phyloP scores from a whole-genome alignment of 225 moss, liverwort and hornwort species.

The Thuidium tamariscinum region DNA sequence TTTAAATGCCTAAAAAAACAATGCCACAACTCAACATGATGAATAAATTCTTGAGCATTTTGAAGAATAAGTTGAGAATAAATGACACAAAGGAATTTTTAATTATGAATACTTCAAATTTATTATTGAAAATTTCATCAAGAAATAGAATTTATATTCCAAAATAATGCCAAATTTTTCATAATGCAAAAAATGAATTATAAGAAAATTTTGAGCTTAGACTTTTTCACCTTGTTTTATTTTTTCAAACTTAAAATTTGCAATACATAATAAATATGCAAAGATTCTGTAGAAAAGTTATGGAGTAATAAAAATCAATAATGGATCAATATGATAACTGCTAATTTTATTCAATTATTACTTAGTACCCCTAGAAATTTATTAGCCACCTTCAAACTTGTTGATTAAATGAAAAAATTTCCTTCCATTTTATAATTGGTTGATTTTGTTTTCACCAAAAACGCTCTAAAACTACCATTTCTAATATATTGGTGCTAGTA shows the following conservation, averaged over 20 bases:
- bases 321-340: accelerated
- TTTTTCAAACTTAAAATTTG: background rate
- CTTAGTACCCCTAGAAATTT: background rate
- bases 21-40: too few relatives aligned
- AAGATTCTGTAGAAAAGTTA: background rate
- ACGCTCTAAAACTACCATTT: too few relatives aligned
- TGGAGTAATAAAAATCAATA: background rate
- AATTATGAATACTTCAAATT: background rate
- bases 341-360: background rate
- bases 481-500: too few relatives aligned
- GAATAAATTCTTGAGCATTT: background rate
- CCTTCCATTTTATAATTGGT: background rate
- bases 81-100: background rate
- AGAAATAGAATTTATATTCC: background rate
- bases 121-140: background rate
- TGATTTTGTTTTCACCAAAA: too few relatives aligned
- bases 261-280: background rate
- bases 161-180: background rate
- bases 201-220: background rate
- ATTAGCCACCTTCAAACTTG: background rate
- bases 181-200: background rate
- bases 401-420: background rate
- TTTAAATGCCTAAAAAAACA: too few relatives aligned
- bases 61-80: background rate
- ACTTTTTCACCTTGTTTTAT: too few relatives aligned